Evolutionary conservation across 1,139 yeast species (phyloP), one percentile per base, ranked within the genome.

Genomic region (Ogataea hybrid): DNA sequence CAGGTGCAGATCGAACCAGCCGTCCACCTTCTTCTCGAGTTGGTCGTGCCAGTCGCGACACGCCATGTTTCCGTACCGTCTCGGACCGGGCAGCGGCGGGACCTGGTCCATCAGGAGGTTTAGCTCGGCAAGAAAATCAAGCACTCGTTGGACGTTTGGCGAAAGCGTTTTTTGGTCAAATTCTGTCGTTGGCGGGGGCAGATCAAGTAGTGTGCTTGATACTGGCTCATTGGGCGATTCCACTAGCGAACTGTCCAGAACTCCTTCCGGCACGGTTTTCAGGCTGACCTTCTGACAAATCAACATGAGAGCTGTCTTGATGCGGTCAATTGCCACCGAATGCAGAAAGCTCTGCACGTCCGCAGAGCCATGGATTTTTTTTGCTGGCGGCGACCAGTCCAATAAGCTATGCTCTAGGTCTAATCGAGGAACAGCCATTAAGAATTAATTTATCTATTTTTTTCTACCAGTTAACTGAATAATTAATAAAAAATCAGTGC

Each of bases 1-100:
- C 6, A 54, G 23, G 10, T 41, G 27, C 8, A 45, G 47, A 37
- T 50, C 27, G 23, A 71, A 50, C 29, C 68, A 41, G 0, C n/a
- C 33, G 10, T 57, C 56, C 17, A 65, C 32, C 2, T 46, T 36
- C 0, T 10, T 7, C 2, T 33, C 37, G 28, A 32, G 18, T 48
- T 74, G 72, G 9, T 68, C 73, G 53, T 84, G 89, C 96, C 96
- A 89, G 5, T 71, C 72, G 27, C 96, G 71, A 56, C 82, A 86
- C 0, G 97, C 95, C 55, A 82, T 65, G 57, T 90, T 92, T 2
- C 98, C 98, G 61, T 82, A 92, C 43, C 98, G 64, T 48, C 86
- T 67, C 0, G 88, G 85, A 0, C 87, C 90, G 8, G 68, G 62
- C 9, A 71, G 53, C 0, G 96, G 96, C 0, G 95, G 95, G 0